Evolutionary conservation across 768 basidiomycete species (phyloP).

Genomic region (Dacryopinax primogenitus): DNA sequence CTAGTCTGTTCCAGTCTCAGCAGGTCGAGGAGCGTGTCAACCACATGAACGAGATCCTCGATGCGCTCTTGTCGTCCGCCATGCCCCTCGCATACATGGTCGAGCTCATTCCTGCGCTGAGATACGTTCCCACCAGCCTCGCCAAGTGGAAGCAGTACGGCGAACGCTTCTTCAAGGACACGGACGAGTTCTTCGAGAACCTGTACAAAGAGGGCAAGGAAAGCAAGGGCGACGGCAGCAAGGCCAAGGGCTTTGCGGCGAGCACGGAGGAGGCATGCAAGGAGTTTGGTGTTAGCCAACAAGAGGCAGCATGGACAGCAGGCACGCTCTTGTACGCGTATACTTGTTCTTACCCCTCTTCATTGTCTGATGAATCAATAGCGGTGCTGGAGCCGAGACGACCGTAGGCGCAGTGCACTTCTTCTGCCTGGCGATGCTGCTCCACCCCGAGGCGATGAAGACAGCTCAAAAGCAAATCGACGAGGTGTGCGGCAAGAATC

Average conservation of each 20-base stretch:
- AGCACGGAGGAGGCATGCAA: slow-evolving; percentile 13
- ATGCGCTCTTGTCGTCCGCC: not conserved
- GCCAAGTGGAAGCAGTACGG: slow-evolving; percentile 7
- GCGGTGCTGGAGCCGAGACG: not conserved
- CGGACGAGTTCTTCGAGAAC: not conserved
- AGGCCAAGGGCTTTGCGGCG: slow-evolving; percentile 16
- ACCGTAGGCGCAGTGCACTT: slow-evolving; percentile 3
- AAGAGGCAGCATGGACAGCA: not conserved
- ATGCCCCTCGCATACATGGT: slow-evolving; percentile 6
- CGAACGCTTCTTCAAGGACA: slow-evolving; percentile 1
- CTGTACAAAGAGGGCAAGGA: not conserved
- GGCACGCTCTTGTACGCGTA: not conserved
- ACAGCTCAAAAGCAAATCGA: slow-evolving; percentile 16
- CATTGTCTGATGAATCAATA: not conserved
- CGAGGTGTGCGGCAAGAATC: slow-evolving; percentile 13
- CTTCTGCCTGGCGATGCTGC: slow-evolving; percentile 6
- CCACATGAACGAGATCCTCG: slow-evolving; percentile 9
- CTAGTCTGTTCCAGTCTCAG: not conserved
- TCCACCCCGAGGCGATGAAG: slow-evolving; percentile 13
- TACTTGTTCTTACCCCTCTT: not conserved
- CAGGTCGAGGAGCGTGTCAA: slow-evolving; percentile 1
- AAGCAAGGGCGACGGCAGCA: slow-evolving; percentile 10
- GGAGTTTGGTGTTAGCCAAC: not conserved
- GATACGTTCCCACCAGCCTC: not conserved
- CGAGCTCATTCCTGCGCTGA: not conserved